phyloP scores from a whole-genome alignment of 2,329 filamentous ascomycete genomes.

The Hypoxylon sp. region DNA sequence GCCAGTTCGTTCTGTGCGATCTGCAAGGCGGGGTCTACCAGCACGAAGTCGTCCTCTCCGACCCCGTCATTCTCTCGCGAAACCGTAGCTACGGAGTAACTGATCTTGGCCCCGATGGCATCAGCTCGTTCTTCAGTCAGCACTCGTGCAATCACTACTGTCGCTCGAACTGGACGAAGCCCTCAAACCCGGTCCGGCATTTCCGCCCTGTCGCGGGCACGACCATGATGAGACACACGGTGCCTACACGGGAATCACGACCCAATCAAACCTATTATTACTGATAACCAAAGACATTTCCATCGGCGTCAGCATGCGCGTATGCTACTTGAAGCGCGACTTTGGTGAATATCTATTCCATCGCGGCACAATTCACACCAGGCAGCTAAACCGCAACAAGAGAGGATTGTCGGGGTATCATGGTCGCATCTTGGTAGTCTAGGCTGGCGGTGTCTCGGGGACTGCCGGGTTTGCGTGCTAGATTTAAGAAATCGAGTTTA shows the following conservation, averaged over 20 bases:
- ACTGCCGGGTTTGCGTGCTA: not conserved
- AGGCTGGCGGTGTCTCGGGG: not conserved
- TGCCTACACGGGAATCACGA: constrained; percentile 20
- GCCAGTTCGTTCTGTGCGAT: constrained; percentile 56
- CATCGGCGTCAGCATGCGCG: constrained; percentile 5
- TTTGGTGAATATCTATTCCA: not conserved
- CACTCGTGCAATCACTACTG: constrained; percentile 53
- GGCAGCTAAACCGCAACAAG: not conserved
- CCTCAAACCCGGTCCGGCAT: constrained; percentile 13
- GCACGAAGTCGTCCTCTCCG: constrained; percentile 52
- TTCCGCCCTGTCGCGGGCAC: constrained; percentile 31
- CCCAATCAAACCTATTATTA: constrained; percentile 10
- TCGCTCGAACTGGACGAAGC: constrained; percentile 43
- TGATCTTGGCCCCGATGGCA: constrained; percentile 55
- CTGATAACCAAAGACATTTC: not conserved
- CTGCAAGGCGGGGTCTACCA: constrained; percentile 57
- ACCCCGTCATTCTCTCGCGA: constrained; percentile 57
- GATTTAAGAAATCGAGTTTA: not conserved
- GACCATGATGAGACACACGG: constrained; percentile 25
- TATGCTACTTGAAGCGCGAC: not conserved
- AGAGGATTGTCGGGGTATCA: not conserved
- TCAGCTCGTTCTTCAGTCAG: constrained; percentile 55
- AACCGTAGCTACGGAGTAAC: constrained; percentile 53
- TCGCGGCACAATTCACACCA: not conserved
- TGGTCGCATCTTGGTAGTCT: not conserved